A percentile compares a stretch with the other conserved stretches of the same genome.
Evolutionary conservation across 148 eudicot genomes (phyloP).

Genomic region (Polygonum maritimum): DNA sequence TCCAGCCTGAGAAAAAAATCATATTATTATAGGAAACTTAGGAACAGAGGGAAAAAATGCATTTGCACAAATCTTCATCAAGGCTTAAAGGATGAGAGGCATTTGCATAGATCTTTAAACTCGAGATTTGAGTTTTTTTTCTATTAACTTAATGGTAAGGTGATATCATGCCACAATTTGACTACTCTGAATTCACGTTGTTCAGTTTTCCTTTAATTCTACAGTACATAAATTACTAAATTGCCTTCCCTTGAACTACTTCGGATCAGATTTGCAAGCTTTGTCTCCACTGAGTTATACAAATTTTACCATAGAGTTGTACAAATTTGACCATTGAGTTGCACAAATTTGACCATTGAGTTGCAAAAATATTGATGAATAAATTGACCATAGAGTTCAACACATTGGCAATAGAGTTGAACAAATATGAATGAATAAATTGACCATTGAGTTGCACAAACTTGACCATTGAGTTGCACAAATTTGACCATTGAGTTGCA

Average conservation of each 20-base stretch:
- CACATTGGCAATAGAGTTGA: too few species aligned
- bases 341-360: too few species aligned
- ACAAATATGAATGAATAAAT: too few species aligned
- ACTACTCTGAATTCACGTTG: not conserved
- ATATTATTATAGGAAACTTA: too few species aligned
- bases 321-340: too few species aligned
- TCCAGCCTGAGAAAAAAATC: not conserved
- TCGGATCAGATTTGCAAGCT: conserved; percentile 5
- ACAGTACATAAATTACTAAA: not conserved
- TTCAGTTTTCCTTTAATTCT: not conserved
- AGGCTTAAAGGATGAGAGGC: not conserved
- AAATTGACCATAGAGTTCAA: too few species aligned
- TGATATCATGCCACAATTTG: not conserved
- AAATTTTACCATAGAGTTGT: too few species aligned
- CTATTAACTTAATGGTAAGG: not conserved
- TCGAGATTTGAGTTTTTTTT: not conserved
- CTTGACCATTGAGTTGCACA: too few species aligned
- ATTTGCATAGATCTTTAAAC: not conserved
- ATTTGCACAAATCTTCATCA: not conserved
- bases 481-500: too few species aligned
- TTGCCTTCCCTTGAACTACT: not conserved
- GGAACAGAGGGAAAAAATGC: too few species aligned
- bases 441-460: too few species aligned
- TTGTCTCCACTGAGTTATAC: not conserved
- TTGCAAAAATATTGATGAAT: too few species aligned